Percentiles rank a stretch among this genome's conserved stretches.
These are phyloP conservation scores for Vachellia pachyceras DNA, from an alignment of 306 rosid species.

Conservation along the genomic window DNA sequence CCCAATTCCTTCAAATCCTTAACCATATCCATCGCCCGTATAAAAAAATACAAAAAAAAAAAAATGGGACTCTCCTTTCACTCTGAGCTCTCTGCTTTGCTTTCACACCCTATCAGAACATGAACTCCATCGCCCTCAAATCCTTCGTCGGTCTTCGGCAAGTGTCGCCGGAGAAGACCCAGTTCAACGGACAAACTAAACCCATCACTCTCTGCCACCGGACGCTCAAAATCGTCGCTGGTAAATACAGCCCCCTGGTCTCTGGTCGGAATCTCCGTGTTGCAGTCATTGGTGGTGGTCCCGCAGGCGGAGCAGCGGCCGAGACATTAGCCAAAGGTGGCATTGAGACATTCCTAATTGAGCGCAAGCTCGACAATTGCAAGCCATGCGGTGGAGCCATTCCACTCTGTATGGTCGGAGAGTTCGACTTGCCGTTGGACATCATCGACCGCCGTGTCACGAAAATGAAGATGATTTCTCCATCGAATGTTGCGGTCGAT, in stretches of 20 bases:
- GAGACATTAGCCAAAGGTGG: slow-evolving; percentile 87
- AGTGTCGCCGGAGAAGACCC: slow-evolving; percentile 61
- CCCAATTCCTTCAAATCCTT: slow-evolving; percentile 40
- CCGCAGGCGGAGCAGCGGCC: slow-evolving; percentile 86
- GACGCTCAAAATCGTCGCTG: slow-evolving; percentile 57
- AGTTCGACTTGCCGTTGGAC: slow-evolving; percentile 85
- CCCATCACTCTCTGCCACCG: slow-evolving; percentile 41
- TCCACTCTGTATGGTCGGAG: slow-evolving; percentile 98
- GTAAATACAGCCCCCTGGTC: slow-evolving; percentile 68
- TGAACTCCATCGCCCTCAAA: slow-evolving; percentile 83
- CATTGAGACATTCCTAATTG: slow-evolving; percentile 79
- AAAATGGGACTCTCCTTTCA: neutral
- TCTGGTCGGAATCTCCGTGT: slow-evolving; percentile 84
- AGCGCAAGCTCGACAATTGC: slow-evolving; percentile 94
- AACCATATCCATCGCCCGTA: slow-evolving; percentile 66
- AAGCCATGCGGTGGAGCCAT: slow-evolving; percentile 99
- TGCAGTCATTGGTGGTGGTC: slow-evolving; percentile 89
- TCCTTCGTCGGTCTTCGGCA: slow-evolving; percentile 92
- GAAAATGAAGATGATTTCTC: slow-evolving; percentile 98
- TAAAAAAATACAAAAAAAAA: neutral
- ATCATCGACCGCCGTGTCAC: slow-evolving; percentile 95
- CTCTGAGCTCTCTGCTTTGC: slow-evolving; percentile 1
- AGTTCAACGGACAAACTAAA: slow-evolving; percentile 42
- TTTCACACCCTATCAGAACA: slow-evolving; percentile 29
- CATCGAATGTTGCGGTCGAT: slow-evolving; percentile 95